Percentiles rank a stretch among this genome's conserved stretches.
These are phyloP conservation scores for Puccinia polysora DNA, from an alignment of 1,284 basidiomycete species.

Conservation along the genomic window DNA sequence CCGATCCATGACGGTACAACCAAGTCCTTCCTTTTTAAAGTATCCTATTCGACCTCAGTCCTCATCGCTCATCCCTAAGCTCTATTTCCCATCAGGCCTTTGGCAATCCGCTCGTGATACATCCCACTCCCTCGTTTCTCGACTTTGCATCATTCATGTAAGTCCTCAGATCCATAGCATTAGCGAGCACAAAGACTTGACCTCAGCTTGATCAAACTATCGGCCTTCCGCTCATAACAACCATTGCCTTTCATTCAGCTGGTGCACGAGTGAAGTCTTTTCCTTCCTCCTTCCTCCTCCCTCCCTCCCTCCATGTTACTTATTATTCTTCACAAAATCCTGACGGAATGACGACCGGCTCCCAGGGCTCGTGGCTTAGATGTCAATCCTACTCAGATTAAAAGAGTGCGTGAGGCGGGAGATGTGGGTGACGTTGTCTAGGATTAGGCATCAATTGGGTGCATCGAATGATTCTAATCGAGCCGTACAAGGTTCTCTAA, in stretches of 20 bases:
- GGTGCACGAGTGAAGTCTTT: not conserved
- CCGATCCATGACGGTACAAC: conserved; percentile 51
- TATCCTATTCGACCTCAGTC: not conserved
- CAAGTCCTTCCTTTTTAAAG: not conserved
- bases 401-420: conserved; percentile 35
- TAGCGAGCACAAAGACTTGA: not conserved
- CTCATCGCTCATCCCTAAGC: not conserved
- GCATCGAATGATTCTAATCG: not conserved
- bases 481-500: not conserved
- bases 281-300: not conserved
- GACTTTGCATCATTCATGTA: conserved; percentile 51
- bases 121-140: conserved; percentile 49
- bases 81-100: conserved; percentile 41
- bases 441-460: not conserved
- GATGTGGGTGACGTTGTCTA: conserved; percentile 41
- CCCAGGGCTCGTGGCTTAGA: conserved; percentile 52
- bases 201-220: too few relatives aligned
- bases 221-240: too few relatives aligned
- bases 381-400: conserved; percentile 46
- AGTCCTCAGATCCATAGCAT: not conserved
- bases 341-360: not conserved
- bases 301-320: too few relatives aligned
- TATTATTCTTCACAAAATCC: too few relatives aligned
- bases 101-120: conserved; percentile 53
- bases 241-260: not conserved